These are phyloP conservation scores for Brachypodium distachyon DNA, from an alignment of 202 grass and related monocot species.

Conservation along the genomic window DNA sequence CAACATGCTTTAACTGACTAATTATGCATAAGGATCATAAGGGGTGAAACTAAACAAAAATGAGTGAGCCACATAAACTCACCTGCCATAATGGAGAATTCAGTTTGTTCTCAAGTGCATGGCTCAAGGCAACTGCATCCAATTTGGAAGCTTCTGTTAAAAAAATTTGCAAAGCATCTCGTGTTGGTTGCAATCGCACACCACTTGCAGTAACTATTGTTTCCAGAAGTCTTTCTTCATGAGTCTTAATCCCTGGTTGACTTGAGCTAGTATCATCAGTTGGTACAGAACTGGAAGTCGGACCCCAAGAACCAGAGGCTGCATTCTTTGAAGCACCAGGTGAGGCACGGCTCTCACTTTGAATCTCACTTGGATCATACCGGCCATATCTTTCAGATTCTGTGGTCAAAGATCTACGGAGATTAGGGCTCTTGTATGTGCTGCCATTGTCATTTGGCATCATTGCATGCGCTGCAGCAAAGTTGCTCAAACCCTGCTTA, in stretches of 20 bases:
- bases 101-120: slow-evolving; percentile 76
- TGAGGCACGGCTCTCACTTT: slow-evolving; percentile 37
- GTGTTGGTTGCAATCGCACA: slow-evolving; percentile 84
- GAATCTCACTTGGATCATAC: slow-evolving; percentile 62
- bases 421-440: slow-evolving; percentile 74
- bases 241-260: slow-evolving; percentile 55
- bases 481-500: slow-evolving; percentile 85
- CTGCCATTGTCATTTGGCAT: slow-evolving; percentile 64
- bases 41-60: no score
- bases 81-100: slow-evolving; percentile 97
- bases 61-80: no score
- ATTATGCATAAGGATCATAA: no score
- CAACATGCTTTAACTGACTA: background rate
- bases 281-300: slow-evolving; percentile 37
- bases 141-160: slow-evolving; percentile 66
- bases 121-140: slow-evolving; percentile 81
- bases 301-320: slow-evolving; percentile 55
- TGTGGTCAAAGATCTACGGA: slow-evolving; percentile 80
- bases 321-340: slow-evolving; percentile 53
- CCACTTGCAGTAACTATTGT: slow-evolving; percentile 85
- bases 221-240: slow-evolving; percentile 85
- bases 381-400: slow-evolving; percentile 64
- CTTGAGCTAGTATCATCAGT: slow-evolving; percentile 57
- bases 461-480: slow-evolving; percentile 70
- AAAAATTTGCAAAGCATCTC: slow-evolving; percentile 85